Base-by-base conservation (phyloP, 306 rosid species). In the Phaseolus lunatus region DNA sequence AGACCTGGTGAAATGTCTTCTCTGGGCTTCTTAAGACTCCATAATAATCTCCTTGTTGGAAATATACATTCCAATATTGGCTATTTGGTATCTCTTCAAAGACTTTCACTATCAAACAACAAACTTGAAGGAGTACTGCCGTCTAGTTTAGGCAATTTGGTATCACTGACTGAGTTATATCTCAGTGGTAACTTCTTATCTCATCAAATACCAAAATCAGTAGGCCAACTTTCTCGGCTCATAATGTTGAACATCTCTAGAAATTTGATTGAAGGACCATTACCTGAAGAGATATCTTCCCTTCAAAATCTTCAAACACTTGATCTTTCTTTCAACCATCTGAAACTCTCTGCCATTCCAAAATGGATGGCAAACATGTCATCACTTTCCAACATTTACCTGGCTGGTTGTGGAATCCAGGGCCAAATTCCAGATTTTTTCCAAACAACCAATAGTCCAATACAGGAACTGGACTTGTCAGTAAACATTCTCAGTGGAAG, bases 391-490 rank as follows among this genome's bases (percentile, higher is more conserved):
- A 27, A 26, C 57, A 70, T 88, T 24, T 76, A 77, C 85, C 70
- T 88, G 54, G 92, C 92, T 14, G 88, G 88, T 6, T 83, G 87
- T 72, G 85, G 87, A 66, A 84, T 86, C 73, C 84, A 75, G 72
- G 88, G 92, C 23, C 53, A 33, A 57, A 80, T 88, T 53, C 92
- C 88, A 2, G 77, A 59, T 39, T 54, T 74, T 37, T 47, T 80
- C 63, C 84, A 33, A 41, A 41, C 44, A 10, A 76, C 81, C 48
- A 77, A 22, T 7, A 83, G 81, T 62, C 82, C 80, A 5, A 65
- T 90, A 43, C 92, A 86, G 62, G 88, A 83, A 68, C 75, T 90
- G 49, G 96, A 90, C 84, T 83, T 88, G 53, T 86, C 93, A 43
- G 74, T 29, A 56, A 90, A 90, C 80, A 26, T 62, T 63, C 87